Evolutionary conservation across 1,284 basidiomycete species (phyloP), one percentile per base, ranked within the genome.

Genomic region (Ceratobasidium theobromae): DNA sequence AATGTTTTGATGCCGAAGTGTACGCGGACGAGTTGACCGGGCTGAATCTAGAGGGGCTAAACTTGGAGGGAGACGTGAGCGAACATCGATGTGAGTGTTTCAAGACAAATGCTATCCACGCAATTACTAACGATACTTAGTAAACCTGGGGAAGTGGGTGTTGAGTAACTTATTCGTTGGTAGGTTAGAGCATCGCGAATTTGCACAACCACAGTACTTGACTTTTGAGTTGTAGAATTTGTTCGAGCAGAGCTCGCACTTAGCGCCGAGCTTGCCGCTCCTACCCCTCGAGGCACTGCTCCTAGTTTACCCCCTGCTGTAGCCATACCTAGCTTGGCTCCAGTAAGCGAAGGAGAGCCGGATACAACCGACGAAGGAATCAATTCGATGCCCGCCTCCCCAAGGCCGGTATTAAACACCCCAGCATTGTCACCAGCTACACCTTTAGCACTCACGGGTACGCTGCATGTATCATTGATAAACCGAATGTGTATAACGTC

Each of bases 1-100:
- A 84, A 52, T 93, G 89, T 71, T 98, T 98, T 75, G 95, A 98
- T 68, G 92, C 93, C 9, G 97, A 99, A 77, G 86, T 96, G 2
- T 98, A 97, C 74, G 86, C 90, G 2, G 95, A 98, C 75, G 96
- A 99, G 76, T 86, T 86, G 62, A 91, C 86, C 25, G 86, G 85
- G 75, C 79, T 75, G 6, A 77, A 79, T 30, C 83, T 86, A 64
- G 79, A 80, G 25, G 77, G 80, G 53, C 83, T 86, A 69, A 80
- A 52, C 92, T 95, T 53, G 1, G 49, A 21, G 32, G 35, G 11
- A 30, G 28, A 38, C 18, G 30, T 33, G 45, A 46, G n/a, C 32
- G 95, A 98, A 73, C 81, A 86, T 12, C 84, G 91, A 76, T 74
- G 93, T 95, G 71, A 74, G 89, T 2, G 43, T 16, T 49, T 54